Conservation (phyloP, 1,284 basidiomycete genomes). For the Fomitopsis schrenkii region DNA sequence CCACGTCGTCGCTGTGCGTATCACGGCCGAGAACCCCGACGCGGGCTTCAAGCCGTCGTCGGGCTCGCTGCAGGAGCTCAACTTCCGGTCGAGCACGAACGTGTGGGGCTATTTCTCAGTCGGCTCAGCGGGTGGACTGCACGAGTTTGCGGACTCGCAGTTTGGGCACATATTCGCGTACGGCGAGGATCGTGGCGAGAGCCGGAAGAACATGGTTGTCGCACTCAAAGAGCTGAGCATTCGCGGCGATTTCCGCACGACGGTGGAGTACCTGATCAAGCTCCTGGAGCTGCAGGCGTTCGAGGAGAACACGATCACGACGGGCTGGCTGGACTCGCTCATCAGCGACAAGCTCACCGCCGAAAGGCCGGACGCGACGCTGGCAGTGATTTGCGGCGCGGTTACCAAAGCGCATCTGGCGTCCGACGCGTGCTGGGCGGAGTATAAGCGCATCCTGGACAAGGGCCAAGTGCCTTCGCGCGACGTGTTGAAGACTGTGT, state of each 20-base stretch:
- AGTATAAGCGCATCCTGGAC: slow-evolving; percentile 95
- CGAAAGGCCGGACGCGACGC: slow-evolving; percentile 87
- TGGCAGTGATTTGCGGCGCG: slow-evolving; percentile 97
- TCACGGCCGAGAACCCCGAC: slow-evolving; percentile 99
- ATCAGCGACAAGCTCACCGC: slow-evolving; percentile 97
- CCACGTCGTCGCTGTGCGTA: slow-evolving; percentile 98
- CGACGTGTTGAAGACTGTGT: slow-evolving; percentile 95
- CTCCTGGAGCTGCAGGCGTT: slow-evolving; percentile 96
- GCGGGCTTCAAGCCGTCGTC: slow-evolving; percentile 99
- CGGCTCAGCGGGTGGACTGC: slow-evolving; percentile 90
- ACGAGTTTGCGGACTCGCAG: slow-evolving; percentile 98
- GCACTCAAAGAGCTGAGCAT: slow-evolving; percentile 98
- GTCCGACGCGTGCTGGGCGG: slow-evolving; percentile 85
- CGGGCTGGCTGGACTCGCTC: slow-evolving; percentile 97
- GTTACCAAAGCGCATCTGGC: slow-evolving; percentile 93
- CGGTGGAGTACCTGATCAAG: slow-evolving; percentile 98
- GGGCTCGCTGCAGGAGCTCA: slow-evolving; percentile 95
- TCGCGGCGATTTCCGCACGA: slow-evolving; percentile 98
- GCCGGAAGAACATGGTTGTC: slow-evolving; percentile 99
- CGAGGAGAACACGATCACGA: slow-evolving; percentile 96
- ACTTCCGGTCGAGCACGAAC: slow-evolving; percentile 98
- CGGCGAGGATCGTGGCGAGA: slow-evolving; percentile 93
- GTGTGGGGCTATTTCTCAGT: slow-evolving; percentile 99
- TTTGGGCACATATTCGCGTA: slow-evolving; percentile 99
- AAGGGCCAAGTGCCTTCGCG: slow-evolving; percentile 97